A percentile compares a stretch with the other conserved stretches of the same genome.
Conservation (phyloP, 2,329 filamentous ascomycete species). For the Fusarium sp. region DNA sequence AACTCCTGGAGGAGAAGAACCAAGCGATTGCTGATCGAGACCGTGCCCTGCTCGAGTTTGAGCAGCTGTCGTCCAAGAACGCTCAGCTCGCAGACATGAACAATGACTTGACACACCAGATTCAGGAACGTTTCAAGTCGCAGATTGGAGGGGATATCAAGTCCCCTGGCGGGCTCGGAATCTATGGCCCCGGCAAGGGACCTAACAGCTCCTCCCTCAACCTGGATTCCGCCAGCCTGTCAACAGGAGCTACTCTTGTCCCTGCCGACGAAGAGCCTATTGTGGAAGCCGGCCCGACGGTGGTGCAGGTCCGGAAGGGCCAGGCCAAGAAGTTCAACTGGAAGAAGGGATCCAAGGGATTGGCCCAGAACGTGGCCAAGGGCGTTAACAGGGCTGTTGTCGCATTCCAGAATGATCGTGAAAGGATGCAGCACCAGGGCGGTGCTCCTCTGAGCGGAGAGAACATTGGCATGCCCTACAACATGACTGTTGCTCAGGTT, state of each 20-base stretch:
- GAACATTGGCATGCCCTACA: slow-evolving; percentile 73
- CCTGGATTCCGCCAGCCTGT: slow-evolving; percentile 61
- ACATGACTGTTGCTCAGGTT: slow-evolving; percentile 67
- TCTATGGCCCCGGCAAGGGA: slow-evolving; percentile 63
- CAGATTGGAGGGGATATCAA: slow-evolving; percentile 64
- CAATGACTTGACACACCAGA: slow-evolving; percentile 91
- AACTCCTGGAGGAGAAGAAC: slow-evolving; percentile 83
- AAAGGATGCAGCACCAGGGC: slow-evolving; percentile 60
- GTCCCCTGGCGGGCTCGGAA: slow-evolving; percentile 63
- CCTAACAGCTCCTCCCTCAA: slow-evolving; percentile 60
- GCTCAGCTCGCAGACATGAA: slow-evolving; percentile 93
- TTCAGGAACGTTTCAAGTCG: slow-evolving; percentile 90
- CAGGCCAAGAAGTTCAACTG: slow-evolving; percentile 98
- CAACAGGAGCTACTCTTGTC: slow-evolving; percentile 66
- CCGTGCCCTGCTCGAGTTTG: slow-evolving; percentile 92
- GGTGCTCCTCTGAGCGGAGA: slow-evolving; percentile 61
- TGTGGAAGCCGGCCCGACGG: slow-evolving; percentile 80
- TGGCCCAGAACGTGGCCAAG: slow-evolving; percentile 93
- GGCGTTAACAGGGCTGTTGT: slow-evolving; percentile 92
- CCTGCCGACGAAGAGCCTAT: slow-evolving; percentile 71
- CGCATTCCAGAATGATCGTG: slow-evolving; percentile 69
- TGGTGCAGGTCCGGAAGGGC: slow-evolving; percentile 93
- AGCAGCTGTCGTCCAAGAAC: slow-evolving; percentile 93
- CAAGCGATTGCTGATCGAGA: slow-evolving; percentile 86
- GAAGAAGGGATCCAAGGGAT: slow-evolving; percentile 94